These are phyloP conservation scores for Trypanosoma mega DNA, from an alignment of 208 protist species.

Conservation along the genomic window DNA sequence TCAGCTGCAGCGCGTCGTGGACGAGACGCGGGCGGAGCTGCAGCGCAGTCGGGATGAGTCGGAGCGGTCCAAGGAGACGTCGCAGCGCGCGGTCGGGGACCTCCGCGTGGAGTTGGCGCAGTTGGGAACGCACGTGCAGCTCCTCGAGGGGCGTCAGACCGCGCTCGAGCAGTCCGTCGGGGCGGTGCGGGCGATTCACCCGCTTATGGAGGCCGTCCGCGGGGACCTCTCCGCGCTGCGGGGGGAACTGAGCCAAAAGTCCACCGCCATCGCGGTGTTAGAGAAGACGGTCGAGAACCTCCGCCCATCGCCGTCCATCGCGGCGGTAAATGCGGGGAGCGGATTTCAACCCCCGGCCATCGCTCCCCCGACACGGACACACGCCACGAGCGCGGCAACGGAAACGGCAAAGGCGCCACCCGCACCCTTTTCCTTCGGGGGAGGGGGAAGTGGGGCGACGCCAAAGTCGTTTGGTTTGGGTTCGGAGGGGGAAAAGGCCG, in stretches of 20 bases:
- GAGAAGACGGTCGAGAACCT: slow-evolving; percentile 13
- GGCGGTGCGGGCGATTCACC: slow-evolving; percentile 1
- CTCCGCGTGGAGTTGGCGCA: slow-evolving; percentile 21
- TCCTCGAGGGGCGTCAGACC: slow-evolving; percentile 12
- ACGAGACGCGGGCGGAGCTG: slow-evolving; percentile 23
- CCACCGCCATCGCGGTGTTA: slow-evolving; percentile 11
- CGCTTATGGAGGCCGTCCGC: background rate
- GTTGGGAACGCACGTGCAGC: slow-evolving; percentile 13
- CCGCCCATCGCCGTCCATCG: background rate
- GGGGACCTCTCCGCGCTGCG: slow-evolving; percentile 9
- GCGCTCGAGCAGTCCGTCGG: slow-evolving; percentile 15
- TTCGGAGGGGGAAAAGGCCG: too few relatives aligned
- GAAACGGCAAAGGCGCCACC: too few relatives aligned
- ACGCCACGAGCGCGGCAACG: too few relatives aligned
- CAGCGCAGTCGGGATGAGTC: slow-evolving; percentile 19
- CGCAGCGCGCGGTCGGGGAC: background rate
- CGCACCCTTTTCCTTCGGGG: too few relatives aligned
- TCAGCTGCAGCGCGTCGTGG: slow-evolving; percentile 5
- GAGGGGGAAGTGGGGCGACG: too few relatives aligned
- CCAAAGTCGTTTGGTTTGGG: too few relatives aligned
- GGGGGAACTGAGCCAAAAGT: slow-evolving; percentile 9
- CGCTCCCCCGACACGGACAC: too few relatives aligned
- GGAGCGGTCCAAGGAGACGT: background rate
- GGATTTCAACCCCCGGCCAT: background rate
- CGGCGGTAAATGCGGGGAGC: background rate